Evolutionary conservation across 768 basidiomycete genomes (phyloP), one percentile per base, ranked within the genome.

Genomic region (Calvatia gigantea): DNA sequence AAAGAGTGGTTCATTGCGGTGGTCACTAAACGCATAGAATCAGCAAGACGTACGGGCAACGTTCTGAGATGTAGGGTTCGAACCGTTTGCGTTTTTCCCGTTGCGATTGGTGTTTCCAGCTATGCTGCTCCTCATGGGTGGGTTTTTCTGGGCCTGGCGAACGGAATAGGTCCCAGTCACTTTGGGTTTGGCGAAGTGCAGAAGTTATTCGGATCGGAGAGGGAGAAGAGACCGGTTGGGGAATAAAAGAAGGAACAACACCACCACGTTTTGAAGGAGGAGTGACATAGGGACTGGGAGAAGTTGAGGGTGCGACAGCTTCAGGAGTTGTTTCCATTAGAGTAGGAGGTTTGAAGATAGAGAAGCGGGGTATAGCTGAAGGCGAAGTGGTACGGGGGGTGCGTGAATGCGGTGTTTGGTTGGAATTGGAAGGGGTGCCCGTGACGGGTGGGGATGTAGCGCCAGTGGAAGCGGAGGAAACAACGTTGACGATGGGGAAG

Each of bases 11-110:
- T 73, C 65, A 71, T 72, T 64, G 70, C 49, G 45, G 61, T 37
- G 61, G 70, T 68, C 67, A 67, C 71, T 70, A 69, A 56, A 70
- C 61, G 63, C 68, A 66, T 63, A 49, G 66, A 72, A 79, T 82
- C 66, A 81, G 83, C 73, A 76, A n/a, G n/a, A n/a, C 73, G 78
- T 82, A 84, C 85, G 76, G 70, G 72, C 73, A 60, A 70, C 65
- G 68, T 71, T 74, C 66, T 73, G 75, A 73, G 81, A 77, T 67
- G 76, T 76, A 77, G 72, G 75, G 59, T 73, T 73, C 82, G 82
- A 85, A 84, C 84, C 83, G 78, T 84, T 81, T 79, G 72, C 33
- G 58, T 58, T 63, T 57, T 58, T 58, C 43, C 52, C 49, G 35
- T 39, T 51, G 31, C 45, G 56, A 61, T 58, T 62, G 62, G 59